Base-by-base conservation (phyloP, 2,329 filamentous ascomycete genomes). In the Coccinonectria pachysandricola region DNA sequence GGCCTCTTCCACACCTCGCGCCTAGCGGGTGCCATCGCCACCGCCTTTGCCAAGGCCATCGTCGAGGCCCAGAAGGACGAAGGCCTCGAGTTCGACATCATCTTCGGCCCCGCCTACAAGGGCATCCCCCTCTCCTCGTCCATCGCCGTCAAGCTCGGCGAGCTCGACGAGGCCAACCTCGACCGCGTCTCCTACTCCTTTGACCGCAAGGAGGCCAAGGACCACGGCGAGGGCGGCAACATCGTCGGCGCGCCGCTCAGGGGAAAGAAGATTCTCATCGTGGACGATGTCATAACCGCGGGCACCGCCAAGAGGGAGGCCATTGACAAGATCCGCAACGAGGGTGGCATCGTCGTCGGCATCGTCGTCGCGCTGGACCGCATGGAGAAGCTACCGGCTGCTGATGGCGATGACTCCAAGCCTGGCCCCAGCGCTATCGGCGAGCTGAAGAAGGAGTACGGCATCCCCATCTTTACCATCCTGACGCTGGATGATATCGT, bases 61-160 rank as follows among this genome's bases (percentile, higher is more conserved):
- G 59, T 65, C 37, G 54, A 66, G 24, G 60, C 64, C 12, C 56
- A 59, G 42, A 43, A 54, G 22, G 47, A 58, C 17, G 43, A 49
- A 17, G 53, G 57, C 17, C 59, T 71, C 23, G 58, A 69, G 16
- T 79, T 92, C 54, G 88, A 96, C 53, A 71, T 96, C 44, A 67
- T 96, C 48, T 96, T 96, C 56, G 87, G 73, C 10, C 88, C 91
- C 3, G 88, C 91, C 7, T 98, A 96, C 68, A 98, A 96, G 64
- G 91, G 91, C 22, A 94, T 96, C 39, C 85, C 87, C 2, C 72
- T 96, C n/a, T 81, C 82, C 22, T 77, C 80, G 10, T 71, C 82
- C 3, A 79, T 85, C 10, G 69, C 79, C 19, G 72, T 82, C 50
- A 80, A 86, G 54, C 71, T 96, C 8, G 73, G 74, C 27, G 70